Evolutionary conservation across 495 filamentous ascomycete species (phyloP).

Genomic region (Emericellopsis terricola): DNA sequence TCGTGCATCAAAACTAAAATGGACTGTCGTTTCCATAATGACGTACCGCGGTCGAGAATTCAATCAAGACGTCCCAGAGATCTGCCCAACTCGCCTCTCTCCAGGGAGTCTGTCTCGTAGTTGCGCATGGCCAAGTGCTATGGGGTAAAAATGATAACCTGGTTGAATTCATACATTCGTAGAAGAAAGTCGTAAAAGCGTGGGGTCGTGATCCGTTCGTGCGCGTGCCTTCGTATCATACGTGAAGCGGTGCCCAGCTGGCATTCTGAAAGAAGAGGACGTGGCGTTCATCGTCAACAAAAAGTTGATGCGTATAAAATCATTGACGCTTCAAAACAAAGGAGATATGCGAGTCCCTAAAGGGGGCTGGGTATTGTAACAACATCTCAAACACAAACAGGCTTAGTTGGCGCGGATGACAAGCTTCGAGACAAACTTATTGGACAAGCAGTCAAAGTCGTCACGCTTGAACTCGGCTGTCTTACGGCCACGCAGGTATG

Average conservation of each 20-base stretch:
- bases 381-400: constrained; percentile 7
- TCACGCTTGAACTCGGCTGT: constrained; percentile 62
- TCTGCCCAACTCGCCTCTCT: no score
- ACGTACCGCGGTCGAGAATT: no score
- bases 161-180: constrained; percentile 5
- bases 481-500: constrained; percentile 34
- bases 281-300: no score
- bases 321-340: no score
- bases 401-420: constrained; percentile 77
- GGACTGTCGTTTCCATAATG: no score
- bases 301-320: no score
- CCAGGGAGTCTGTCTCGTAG: no score
- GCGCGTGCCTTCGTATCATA: background rate
- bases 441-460: constrained; percentile 85
- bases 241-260: background rate
- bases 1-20: no score
- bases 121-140: no score
- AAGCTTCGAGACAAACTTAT: constrained; percentile 86
- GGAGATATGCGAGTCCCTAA: background rate
- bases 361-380: constrained; percentile 1
- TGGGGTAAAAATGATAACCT: no score
- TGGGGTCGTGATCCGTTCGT: background rate
- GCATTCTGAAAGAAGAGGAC: no score
- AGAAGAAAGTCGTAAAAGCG: constrained; percentile 3
- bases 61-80: no score